These are phyloP conservation scores for Nyssa sinensis DNA, from an alignment of 148 eudicot genomes.

Conservation along the genomic window DNA sequence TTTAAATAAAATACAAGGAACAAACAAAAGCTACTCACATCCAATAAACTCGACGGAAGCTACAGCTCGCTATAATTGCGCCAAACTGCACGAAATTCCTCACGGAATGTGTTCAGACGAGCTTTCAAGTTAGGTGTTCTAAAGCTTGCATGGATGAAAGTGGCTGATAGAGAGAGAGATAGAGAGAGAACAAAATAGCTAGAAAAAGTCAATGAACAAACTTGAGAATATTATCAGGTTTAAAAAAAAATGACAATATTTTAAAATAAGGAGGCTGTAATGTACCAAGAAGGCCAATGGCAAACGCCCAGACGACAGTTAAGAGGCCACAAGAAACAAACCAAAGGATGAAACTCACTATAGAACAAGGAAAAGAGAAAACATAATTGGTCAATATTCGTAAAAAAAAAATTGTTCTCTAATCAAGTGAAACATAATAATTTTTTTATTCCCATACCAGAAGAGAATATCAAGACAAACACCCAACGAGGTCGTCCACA, in stretches of 20 bases:
- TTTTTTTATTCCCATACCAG: conserved; percentile 37
- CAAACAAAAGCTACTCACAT: conserved; percentile 33
- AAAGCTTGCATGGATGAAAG: conserved; percentile 85
- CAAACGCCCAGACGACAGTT: conserved; percentile 73
- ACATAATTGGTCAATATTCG: neutral
- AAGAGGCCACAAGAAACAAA: conserved; percentile 81
- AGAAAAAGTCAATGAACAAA: neutral
- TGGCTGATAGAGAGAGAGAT: conserved; percentile 49
- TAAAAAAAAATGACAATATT: too few relatives aligned
- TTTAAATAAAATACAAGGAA: neutral
- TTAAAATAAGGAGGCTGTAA: neutral
- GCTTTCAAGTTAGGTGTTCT: conserved; percentile 97
- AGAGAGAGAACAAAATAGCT: conserved; percentile 6
- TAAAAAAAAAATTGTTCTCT: neutral
- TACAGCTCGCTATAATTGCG: conserved; percentile 93
- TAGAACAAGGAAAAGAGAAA: conserved; percentile 18
- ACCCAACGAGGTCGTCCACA: conserved; percentile 97
- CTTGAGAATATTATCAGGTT: neutral
- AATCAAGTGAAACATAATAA: neutral
- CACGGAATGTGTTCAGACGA: conserved; percentile 93
- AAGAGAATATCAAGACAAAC: conserved; percentile 61
- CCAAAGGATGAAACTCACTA: conserved; percentile 88
- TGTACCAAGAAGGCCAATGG: conserved; percentile 73
- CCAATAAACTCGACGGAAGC: conserved; percentile 24
- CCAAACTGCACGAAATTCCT: conserved; percentile 99